Evolutionary conservation across 2,329 filamentous ascomycete genomes (phyloP).

Genomic region (Aspergillus persii): DNA sequence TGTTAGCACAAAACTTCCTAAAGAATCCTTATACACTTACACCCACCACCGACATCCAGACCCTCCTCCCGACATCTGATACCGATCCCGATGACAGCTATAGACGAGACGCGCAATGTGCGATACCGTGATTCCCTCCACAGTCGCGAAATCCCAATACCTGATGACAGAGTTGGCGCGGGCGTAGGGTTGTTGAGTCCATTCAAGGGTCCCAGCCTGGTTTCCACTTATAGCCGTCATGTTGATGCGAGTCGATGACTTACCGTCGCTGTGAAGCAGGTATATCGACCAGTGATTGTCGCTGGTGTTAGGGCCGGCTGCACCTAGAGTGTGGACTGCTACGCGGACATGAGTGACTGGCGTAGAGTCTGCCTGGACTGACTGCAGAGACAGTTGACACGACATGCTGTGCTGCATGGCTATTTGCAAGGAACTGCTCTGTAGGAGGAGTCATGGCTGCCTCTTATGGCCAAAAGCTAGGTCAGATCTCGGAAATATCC

Average conservation of each 20-base stretch:
- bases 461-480: no score
- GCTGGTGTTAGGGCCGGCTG: not conserved
- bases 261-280: not conserved
- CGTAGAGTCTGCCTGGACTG: not conserved
- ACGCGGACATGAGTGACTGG: not conserved
- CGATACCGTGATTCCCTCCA: not conserved
- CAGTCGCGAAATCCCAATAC: not conserved
- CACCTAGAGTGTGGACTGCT: not conserved
- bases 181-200: not conserved
- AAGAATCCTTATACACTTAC: not conserved
- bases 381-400: not conserved
- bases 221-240: not conserved
- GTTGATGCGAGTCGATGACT: not conserved
- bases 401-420: no score
- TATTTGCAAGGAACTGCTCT: no score
- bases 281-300: not conserved
- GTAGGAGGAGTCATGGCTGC: no score
- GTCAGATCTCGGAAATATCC: no score
- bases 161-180: not conserved
- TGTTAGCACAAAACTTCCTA: no score
- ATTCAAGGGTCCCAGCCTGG: not conserved
- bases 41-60: not conserved
- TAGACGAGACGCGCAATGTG: not conserved
- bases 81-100: not conserved
- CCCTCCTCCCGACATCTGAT: not conserved